Evolutionary conservation across 1,139 yeast species (phyloP), one percentile per base, ranked within the genome.

Genomic region (Suhomyces atakaporum): DNA sequence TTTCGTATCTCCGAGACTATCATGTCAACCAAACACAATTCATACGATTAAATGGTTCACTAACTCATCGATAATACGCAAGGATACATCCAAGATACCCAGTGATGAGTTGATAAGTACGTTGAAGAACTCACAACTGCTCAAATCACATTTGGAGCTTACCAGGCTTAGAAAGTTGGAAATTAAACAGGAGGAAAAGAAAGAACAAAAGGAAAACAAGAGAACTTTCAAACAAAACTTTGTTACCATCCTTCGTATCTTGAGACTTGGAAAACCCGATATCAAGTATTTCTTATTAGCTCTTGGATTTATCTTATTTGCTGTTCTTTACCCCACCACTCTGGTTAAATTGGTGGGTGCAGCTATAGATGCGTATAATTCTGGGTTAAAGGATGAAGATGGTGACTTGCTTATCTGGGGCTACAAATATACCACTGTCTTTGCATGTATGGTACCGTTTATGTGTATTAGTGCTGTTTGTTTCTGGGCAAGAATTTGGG

Each of bases 401-500:
- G 76, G 76, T 0, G 59, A 62, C 35, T 51, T 71, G 26, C 35
- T 71, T 31, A 69, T 71, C 24, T 71, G 76, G 76, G 77, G 76
- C 2, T 69, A 66, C 45, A 67, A 66, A 38, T 67, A 68, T 36
- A 55, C 68, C 14, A 69, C 71, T 1, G 62, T 71, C 2, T 70
- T 71, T 42, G 57, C 57, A 7, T 52, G 66, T 20, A 71, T 71
- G 77, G 65, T 70, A 4, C 77, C 77, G 7, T 71, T 70, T 39
- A 67, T 71, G 74, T 56, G 31, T 26, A 56, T 62, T 2, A 63
- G 71, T 55, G 75, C 77, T 8, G 56, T 61, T 13, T 71, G 77
- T 44, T 71, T 69, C 47, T 71, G 77, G 77, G 75, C 77, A 20
- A 54, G 77, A 40, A 68, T 68, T 34, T 70, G 75, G 75, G 68